Evolutionary conservation across 495 filamentous ascomycete genomes (phyloP).

Genomic region (Tuber melanosporum): DNA sequence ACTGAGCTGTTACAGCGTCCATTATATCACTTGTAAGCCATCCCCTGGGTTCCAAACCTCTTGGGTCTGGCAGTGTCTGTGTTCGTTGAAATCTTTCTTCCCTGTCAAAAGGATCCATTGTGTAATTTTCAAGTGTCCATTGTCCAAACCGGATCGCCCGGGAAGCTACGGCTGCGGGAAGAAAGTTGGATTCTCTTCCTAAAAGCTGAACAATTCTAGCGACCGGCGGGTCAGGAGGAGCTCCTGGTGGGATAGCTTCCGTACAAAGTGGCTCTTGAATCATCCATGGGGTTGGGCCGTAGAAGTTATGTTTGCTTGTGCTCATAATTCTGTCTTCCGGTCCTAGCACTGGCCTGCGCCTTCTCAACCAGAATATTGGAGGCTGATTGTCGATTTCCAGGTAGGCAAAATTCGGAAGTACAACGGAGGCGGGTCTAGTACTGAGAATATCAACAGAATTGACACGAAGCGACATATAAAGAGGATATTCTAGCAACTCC

Average conservation of each 20-base stretch:
- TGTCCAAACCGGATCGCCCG: not conserved
- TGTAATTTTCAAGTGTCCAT: not conserved
- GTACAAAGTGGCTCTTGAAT: not conserved
- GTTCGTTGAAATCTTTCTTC: not conserved
- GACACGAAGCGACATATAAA: not conserved
- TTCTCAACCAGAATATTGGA: not conserved
- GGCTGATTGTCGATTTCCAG: not conserved
- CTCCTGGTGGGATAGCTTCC: not conserved
- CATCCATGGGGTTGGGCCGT: slow-evolving; percentile 1
- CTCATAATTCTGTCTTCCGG: not conserved
- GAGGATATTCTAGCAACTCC: not conserved
- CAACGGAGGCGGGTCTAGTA: not conserved
- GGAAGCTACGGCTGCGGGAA: not conserved
- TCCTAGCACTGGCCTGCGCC: not conserved
- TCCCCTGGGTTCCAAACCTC: not conserved
- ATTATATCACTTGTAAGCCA: slow-evolving; percentile 2
- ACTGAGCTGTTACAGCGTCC: not conserved
- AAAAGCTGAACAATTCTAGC: not conserved
- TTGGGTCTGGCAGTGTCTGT: not conserved
- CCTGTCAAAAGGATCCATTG: not conserved
- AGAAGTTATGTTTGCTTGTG: not conserved
- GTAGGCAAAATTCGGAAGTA: not conserved
- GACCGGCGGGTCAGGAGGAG: not conserved
- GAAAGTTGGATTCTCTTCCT: not conserved
- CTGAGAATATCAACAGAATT: not conserved